Evolutionary conservation across 495 filamentous ascomycete species (phyloP).

Genomic region (Entonaema liquescens): DNA sequence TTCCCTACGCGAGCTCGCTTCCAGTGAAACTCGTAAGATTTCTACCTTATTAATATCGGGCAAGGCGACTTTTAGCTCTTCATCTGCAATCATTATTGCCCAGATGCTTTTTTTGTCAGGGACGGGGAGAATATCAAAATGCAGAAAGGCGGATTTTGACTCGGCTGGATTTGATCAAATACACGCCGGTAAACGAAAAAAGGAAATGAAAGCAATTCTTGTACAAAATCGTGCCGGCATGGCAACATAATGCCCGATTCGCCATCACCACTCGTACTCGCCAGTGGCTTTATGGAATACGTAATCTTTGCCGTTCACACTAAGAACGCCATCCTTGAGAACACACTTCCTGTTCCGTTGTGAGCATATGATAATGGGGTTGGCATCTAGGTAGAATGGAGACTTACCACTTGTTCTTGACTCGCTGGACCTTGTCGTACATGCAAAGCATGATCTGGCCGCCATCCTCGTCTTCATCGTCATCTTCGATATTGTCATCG

Average conservation of each 20-base stretch:
- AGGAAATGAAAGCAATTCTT: constrained; percentile 16
- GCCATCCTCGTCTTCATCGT: constrained; percentile 82
- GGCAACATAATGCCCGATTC: background rate
- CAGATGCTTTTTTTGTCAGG: background rate
- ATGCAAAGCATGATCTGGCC: constrained; percentile 96
- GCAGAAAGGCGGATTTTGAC: background rate
- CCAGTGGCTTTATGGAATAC: constrained; percentile 97
- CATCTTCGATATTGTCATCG: constrained; percentile 80
- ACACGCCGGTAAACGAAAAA: constrained; percentile 2
- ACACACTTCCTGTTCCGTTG: constrained; percentile 78
- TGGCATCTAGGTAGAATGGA: background rate
- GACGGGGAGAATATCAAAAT: background rate
- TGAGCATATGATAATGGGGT: constrained; percentile 28
- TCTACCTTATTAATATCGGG: constrained; percentile 12
- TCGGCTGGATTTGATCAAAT: constrained; percentile 1
- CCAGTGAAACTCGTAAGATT: background rate
- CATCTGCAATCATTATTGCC: background rate
- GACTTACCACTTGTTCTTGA: constrained; percentile 97
- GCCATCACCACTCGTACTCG: constrained; percentile 91
- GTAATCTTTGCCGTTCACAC: constrained; percentile 90
- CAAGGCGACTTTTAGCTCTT: background rate
- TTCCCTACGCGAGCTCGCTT: constrained; percentile 5
- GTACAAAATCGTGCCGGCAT: constrained; percentile 10
- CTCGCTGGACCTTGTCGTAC: constrained; percentile 98
- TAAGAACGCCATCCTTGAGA: constrained; percentile 95